Conservation (phyloP, 495 filamentous ascomycete species). For the Annulohypoxylon nitens region DNA sequence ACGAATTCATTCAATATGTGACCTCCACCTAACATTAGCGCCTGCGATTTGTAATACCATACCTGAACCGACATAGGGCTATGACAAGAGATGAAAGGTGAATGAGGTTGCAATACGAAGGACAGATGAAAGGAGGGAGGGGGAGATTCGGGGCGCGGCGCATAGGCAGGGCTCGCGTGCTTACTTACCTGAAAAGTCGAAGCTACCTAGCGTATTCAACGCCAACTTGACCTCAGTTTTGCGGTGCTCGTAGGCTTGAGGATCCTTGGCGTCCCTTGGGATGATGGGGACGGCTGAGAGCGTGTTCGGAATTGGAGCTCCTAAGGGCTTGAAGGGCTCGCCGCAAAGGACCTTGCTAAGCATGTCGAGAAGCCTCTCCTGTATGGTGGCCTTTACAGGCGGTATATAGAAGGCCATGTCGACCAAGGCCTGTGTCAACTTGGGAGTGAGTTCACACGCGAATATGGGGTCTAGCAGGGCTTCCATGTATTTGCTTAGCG, state of each 20-base stretch:
- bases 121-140: not conserved
- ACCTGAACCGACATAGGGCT: not conserved
- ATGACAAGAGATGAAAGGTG: not conserved
- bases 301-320: conserved; percentile 76
- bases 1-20: conserved; percentile 98
- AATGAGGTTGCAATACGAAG: not conserved
- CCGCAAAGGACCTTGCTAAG: conserved; percentile 93
- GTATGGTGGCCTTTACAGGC: conserved; percentile 89
- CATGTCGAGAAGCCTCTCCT: conserved; percentile 94
- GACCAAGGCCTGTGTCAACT: conserved; percentile 92
- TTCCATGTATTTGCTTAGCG: conserved; percentile 98
- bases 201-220: conserved; percentile 92
- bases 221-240: conserved; percentile 93
- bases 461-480: conserved; percentile 96
- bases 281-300: conserved; percentile 82
- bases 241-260: conserved; percentile 74
- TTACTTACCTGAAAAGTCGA: conserved; percentile 82
- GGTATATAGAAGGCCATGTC: conserved; percentile 99
- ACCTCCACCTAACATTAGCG: conserved; percentile 61
- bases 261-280: conserved; percentile 86
- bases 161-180: conserved; percentile 3
- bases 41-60: not conserved
- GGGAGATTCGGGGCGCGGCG: not conserved
- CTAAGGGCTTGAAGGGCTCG: conserved; percentile 89
- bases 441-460: conserved; percentile 90